These are phyloP conservation scores for Neurospora hispaniola DNA, from an alignment of 495 filamentous ascomycete species.

Conservation along the genomic window DNA sequence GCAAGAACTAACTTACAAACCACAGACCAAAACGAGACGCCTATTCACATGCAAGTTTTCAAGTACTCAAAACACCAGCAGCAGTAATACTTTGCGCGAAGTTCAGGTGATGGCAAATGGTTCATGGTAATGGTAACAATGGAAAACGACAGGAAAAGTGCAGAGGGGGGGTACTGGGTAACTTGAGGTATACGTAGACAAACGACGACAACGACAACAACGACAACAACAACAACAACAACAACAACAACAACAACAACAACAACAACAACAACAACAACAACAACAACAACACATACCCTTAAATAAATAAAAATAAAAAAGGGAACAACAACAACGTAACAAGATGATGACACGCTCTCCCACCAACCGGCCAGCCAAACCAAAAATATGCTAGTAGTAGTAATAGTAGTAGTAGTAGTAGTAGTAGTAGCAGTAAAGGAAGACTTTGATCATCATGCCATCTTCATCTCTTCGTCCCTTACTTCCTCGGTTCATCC, in stretches of 20 bases:
- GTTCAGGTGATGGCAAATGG: not conserved
- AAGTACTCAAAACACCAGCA: not conserved
- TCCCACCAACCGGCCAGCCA: not conserved
- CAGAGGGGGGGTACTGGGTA: not conserved
- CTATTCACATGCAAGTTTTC: not conserved
- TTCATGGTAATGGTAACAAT: not conserved
- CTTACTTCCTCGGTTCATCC: not conserved
- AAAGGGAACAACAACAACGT: not conserved
- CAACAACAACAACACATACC: not conserved
- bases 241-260: not conserved
- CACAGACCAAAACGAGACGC: not conserved
- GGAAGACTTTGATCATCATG: not conserved
- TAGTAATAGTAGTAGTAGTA: not conserved
- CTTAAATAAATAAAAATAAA: not conserved
- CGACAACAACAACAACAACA: not conserved
- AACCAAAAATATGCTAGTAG: not conserved
- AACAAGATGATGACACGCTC: not conserved
- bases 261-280: not conserved
- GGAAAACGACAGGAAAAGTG: not conserved
- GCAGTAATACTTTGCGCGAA: no score
- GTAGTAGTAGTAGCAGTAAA: not conserved
- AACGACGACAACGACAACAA: not conserved
- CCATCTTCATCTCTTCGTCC: not conserved
- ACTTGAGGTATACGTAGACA: not conserved
- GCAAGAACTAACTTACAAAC: not conserved